These are phyloP conservation scores for Graphilbum fragrans DNA, from an alignment of 2,329 filamentous ascomycete species.

Conservation along the genomic window DNA sequence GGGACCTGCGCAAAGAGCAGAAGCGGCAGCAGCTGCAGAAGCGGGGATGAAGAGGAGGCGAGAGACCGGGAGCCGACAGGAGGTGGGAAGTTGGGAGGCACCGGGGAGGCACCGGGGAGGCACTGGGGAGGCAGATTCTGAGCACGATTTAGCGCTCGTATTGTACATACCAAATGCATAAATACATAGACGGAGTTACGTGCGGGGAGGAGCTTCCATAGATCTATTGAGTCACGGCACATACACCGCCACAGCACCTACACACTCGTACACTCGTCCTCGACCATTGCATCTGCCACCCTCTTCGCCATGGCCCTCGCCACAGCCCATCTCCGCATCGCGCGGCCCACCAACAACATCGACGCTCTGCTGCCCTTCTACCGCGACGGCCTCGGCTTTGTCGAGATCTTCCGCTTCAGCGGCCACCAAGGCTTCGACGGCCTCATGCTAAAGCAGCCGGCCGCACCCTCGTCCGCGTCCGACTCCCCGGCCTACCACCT, in stretches of 20 bases:
- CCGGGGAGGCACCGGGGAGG: too few relatives aligned
- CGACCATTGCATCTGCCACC: too few relatives aligned
- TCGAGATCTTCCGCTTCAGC: conserved; percentile 19
- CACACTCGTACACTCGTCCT: too few relatives aligned
- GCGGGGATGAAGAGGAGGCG: not conserved
- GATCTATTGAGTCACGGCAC: too few relatives aligned
- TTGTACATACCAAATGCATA: too few relatives aligned
- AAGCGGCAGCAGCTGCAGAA: conserved; percentile 37
- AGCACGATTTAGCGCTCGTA: too few relatives aligned
- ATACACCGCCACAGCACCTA: too few relatives aligned
- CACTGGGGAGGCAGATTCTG: too few relatives aligned
- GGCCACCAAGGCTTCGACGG: conserved; percentile 27
- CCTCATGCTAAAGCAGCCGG: conserved; percentile 25
- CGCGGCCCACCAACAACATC: conserved; percentile 26
- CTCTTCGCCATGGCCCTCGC: conserved; percentile 2
- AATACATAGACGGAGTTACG: too few relatives aligned
- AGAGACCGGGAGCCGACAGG: too few relatives aligned
- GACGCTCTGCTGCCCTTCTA: conserved; percentile 27
- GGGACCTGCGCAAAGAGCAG: conserved; percentile 41
- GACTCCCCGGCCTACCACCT: conserved; percentile 31
- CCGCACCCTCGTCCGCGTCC: conserved; percentile 5
- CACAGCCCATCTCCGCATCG: conserved; percentile 25
- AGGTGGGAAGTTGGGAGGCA: too few relatives aligned
- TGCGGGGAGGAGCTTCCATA: too few relatives aligned
- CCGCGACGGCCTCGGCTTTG: conserved; percentile 25